phyloP scores from a whole-genome alignment of 805 yeast species.

The Metschnikowia cubensis region DNA sequence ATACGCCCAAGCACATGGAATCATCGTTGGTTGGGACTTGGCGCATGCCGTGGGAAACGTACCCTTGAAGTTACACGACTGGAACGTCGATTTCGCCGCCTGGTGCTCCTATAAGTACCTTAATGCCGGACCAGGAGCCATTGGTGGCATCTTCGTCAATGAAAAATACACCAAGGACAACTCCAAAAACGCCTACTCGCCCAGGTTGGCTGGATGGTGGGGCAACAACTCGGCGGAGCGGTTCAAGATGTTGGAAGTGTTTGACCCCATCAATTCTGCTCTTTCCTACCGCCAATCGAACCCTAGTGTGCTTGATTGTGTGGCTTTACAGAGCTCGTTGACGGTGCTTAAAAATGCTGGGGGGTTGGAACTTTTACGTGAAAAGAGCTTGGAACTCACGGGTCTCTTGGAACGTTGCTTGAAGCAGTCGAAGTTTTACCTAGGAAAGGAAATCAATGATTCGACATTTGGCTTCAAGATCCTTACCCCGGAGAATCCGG shows the following conservation, averaged over 20 bases:
- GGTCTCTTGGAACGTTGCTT: slow-evolving; percentile 49
- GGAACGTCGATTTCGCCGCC: slow-evolving; percentile 90
- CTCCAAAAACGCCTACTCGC: slow-evolving; percentile 34
- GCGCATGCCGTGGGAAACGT: slow-evolving; percentile 96
- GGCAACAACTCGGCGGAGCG: slow-evolving; percentile 71
- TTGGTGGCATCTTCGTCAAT: slow-evolving; percentile 81
- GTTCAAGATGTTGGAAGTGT: slow-evolving; percentile 74
- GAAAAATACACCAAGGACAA: slow-evolving; percentile 40
- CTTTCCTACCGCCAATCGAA: slow-evolving; percentile 86
- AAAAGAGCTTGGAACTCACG: slow-evolving; percentile 57
- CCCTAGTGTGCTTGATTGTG: slow-evolving; percentile 84
- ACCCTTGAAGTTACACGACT: slow-evolving; percentile 69
- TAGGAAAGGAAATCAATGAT: slow-evolving; percentile 20
- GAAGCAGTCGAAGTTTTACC: slow-evolving; percentile 43
- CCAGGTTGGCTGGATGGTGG: slow-evolving; percentile 97
- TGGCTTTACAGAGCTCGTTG: slow-evolving; percentile 63
- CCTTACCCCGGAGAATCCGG: slow-evolving; percentile 59
- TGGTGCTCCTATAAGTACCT: slow-evolving; percentile 93
- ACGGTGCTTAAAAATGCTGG: slow-evolving; percentile 57
- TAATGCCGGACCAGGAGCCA: slow-evolving; percentile 91
- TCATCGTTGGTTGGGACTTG: slow-evolving; percentile 86
- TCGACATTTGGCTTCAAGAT: slow-evolving; percentile 51
- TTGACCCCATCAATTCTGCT: slow-evolving; percentile 82
- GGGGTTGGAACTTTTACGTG: slow-evolving; percentile 56
- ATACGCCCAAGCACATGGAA: slow-evolving; percentile 48